Evolutionary conservation across 495 filamentous ascomycete genomes (phyloP).

Genomic region (Durotheca rogersii): DNA sequence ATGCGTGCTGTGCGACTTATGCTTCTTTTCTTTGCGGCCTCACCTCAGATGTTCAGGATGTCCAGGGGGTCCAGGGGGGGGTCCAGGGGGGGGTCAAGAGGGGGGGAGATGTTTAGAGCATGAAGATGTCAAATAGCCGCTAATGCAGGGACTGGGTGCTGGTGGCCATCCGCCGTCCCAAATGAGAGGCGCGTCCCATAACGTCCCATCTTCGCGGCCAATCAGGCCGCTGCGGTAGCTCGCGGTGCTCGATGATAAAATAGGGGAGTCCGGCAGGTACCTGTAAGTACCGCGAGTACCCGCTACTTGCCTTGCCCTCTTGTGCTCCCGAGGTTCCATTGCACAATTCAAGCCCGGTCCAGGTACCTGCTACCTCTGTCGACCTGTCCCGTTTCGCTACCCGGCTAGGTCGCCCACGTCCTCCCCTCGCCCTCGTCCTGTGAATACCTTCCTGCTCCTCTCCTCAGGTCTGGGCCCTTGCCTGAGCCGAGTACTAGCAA

Average conservation of each 20-base stretch:
- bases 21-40: too few relatives aligned
- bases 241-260: slow-evolving; percentile 23
- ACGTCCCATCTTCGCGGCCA: slow-evolving; percentile 23
- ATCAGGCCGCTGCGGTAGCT: slow-evolving; percentile 7
- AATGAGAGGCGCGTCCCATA: slow-evolving; percentile 17
- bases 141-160: slow-evolving; percentile 31
- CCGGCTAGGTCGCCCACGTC: too few relatives aligned
- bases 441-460: slow-evolving; percentile 18
- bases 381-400: too few relatives aligned
- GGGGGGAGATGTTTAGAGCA: not conserved
- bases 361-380: too few relatives aligned
- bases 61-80: too few relatives aligned
- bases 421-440: not conserved
- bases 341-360: too few relatives aligned
- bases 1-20: too few relatives aligned
- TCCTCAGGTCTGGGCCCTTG: slow-evolving; percentile 1
- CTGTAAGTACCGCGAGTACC: too few relatives aligned
- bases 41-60: too few relatives aligned
- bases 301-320: not conserved
- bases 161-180: slow-evolving; percentile 3
- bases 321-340: too few relatives aligned
- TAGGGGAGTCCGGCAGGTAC: slow-evolving; percentile 17
- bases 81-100: slow-evolving; percentile 5
- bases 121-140: slow-evolving; percentile 4
- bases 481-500: slow-evolving; percentile 1